Percentiles rank a stretch among this genome's conserved stretches.
These are phyloP conservation scores for Aspergillus quadricinctus DNA, from an alignment of 2,329 filamentous ascomycete species.

Conservation along the genomic window DNA sequence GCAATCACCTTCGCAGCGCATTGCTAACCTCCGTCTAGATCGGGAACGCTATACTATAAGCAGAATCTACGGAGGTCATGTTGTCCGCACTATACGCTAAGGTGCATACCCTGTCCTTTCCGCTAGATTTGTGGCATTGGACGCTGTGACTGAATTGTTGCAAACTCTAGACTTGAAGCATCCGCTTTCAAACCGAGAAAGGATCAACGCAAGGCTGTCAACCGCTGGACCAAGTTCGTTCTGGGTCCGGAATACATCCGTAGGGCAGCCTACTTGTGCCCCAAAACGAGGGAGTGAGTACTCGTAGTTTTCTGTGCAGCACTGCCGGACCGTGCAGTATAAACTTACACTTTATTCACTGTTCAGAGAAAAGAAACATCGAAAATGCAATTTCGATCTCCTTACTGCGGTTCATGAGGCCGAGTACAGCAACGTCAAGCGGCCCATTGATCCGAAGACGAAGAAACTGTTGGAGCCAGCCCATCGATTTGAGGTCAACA, in stretches of 20 bases:
- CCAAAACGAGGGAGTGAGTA: slow-evolving; percentile 42
- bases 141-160: slow-evolving; percentile 5
- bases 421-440: slow-evolving; percentile 42
- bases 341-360: not conserved
- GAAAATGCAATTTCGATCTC: slow-evolving; percentile 43
- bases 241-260: slow-evolving; percentile 46
- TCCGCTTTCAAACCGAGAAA: slow-evolving; percentile 40
- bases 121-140: not conserved
- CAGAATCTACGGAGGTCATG: slow-evolving; percentile 67
- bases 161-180: slow-evolving; percentile 35
- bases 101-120: slow-evolving; percentile 23
- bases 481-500: slow-evolving; percentile 45
- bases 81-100: slow-evolving; percentile 72
- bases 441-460: slow-evolving; percentile 42
- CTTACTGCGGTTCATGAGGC: slow-evolving; percentile 38
- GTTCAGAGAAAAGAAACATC: slow-evolving; percentile 40
- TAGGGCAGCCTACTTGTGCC: slow-evolving; percentile 43
- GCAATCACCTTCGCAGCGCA: not conserved
- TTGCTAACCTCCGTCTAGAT: slow-evolving; percentile 28
- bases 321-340: not conserved
- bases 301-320: not conserved
- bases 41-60: slow-evolving; percentile 48
- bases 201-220: slow-evolving; percentile 46
- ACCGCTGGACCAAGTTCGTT: slow-evolving; percentile 46
- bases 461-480: slow-evolving; percentile 44